These are phyloP conservation scores for Bipolaris victoriae DNA, from an alignment of 2,329 filamentous ascomycete genomes.

Conservation along the genomic window DNA sequence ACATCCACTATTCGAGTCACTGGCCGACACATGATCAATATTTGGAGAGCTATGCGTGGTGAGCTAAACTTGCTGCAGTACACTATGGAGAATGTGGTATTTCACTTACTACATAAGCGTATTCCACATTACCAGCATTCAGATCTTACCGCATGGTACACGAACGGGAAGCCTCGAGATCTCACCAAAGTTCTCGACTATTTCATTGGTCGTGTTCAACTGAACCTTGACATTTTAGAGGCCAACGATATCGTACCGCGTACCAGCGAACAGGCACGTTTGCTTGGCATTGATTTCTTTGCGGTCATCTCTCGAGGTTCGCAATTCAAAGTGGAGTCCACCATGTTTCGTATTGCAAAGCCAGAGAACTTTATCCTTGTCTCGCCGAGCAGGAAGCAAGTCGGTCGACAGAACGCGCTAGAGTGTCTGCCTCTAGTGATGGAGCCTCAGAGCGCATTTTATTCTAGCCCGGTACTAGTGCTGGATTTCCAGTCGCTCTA, in stretches of 20 bases:
- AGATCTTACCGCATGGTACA: constrained; percentile 83
- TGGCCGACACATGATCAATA: constrained; percentile 93
- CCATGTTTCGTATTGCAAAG: constrained; percentile 98
- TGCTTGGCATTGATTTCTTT: constrained; percentile 95
- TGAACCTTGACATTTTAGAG: constrained; percentile 90
- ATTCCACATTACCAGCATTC: constrained; percentile 86
- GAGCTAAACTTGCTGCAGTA: constrained; percentile 92
- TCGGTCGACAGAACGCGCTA: constrained; percentile 89
- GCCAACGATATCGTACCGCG: constrained; percentile 85
- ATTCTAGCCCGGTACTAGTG: constrained; percentile 85
- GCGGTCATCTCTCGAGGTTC: constrained; percentile 94
- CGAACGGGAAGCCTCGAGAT: constrained; percentile 69
- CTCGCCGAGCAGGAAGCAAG: constrained; percentile 89
- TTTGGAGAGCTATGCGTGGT: constrained; percentile 95
- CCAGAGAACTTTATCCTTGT: constrained; percentile 92
- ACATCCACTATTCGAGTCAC: constrained; percentile 93
- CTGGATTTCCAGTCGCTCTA: constrained; percentile 97
- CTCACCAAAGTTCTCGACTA: constrained; percentile 78
- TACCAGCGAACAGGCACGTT: constrained; percentile 90
- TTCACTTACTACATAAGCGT: constrained; percentile 84
- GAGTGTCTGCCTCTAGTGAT: constrained; percentile 95
- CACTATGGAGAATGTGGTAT: constrained; percentile 93
- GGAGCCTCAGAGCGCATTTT: constrained; percentile 96
- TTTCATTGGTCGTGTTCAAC: constrained; percentile 73
- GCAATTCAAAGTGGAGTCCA: constrained; percentile 97